Evolutionary conservation across 331 rosid genomes (phyloP), one percentile per base, ranked within the genome.

Genomic region (Pyracantha coccinea): DNA sequence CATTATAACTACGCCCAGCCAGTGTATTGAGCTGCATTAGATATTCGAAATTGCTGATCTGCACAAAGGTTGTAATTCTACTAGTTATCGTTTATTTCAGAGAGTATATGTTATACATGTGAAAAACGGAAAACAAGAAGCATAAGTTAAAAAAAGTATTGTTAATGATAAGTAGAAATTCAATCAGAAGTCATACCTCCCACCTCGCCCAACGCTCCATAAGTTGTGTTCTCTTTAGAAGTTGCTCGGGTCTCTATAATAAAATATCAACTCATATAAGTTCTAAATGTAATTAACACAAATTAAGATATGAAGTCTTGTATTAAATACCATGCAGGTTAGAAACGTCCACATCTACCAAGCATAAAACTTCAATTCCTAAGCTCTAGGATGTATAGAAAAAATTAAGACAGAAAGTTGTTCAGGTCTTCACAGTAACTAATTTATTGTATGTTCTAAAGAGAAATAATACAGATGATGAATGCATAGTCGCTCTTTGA

Each of bases 131-230:
- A 65, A 68, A 33, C 16, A 19, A 8, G 8, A 13, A 1, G 28
- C 27, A 1, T 24, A 52, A 41, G 68, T 13, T 13, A 27, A 28
- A 78, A 57, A 28, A 80, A 35, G 75, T 71, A 77, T 47, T 29
- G 73, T 12, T 67, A 29, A 58, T 69, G 41, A 75, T 77, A 44
- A 72, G 5, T 21, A 52, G 61, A 64, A 76, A 52, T 71, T 74
- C 31, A 66, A 78, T 77, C 44, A 35, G 66, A 75, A 28, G 67
- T 60, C 86, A 73, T 88, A 95, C 98, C 99, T 95, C 99, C 99
- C 99, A 89, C 85, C 98, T 90, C 16, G 93, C 97, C 99, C 99
- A 95, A 62, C 97, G 90, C 84, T 95, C 99, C 98, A 86, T 95
- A 73, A 95, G 98, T 75, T 95, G 97, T 70, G 88, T 92, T 90